A percentile compares a stretch with the other conserved stretches of the same genome.
These are phyloP conservation scores for Penicillium hesseltinei DNA, from an alignment of 2,329 filamentous ascomycete genomes.

Conservation along the genomic window DNA sequence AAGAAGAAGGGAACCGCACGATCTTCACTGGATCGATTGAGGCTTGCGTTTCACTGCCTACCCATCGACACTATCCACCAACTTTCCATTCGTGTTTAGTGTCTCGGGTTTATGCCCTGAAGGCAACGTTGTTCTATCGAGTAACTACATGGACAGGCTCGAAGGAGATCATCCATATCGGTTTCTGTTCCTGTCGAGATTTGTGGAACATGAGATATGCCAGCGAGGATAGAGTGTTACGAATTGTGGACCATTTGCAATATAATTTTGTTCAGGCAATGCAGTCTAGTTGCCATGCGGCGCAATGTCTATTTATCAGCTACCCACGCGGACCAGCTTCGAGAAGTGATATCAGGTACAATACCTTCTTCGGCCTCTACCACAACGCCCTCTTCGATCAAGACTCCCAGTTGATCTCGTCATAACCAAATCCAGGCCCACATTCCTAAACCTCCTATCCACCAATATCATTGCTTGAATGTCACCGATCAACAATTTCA, in stretches of 20 bases:
- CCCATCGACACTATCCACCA: conserved; percentile 1
- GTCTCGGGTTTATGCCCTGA: conserved; percentile 16
- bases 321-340: too few species aligned
- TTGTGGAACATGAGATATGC: background rate
- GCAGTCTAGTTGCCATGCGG: background rate
- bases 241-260: background rate
- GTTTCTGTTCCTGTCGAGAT: conserved; percentile 1
- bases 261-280: background rate
- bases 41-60: conserved; percentile 1
- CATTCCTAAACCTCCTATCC: background rate
- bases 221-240: background rate
- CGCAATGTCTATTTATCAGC: too few species aligned
- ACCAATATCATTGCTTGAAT: background rate
- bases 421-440: background rate
- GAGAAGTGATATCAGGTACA: too few species aligned
- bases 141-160: background rate
- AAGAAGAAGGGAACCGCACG: background rate
- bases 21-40: conserved; percentile 5
- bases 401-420: background rate
- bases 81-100: conserved; percentile 21
- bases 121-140: conserved; percentile 2
- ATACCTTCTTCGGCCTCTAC: too few species aligned
- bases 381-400: background rate
- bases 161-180: background rate
- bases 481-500: background rate